Conservation (phyloP, 1,284 basidiomycete species). For the Exobasidium cylindrosporum region DNA sequence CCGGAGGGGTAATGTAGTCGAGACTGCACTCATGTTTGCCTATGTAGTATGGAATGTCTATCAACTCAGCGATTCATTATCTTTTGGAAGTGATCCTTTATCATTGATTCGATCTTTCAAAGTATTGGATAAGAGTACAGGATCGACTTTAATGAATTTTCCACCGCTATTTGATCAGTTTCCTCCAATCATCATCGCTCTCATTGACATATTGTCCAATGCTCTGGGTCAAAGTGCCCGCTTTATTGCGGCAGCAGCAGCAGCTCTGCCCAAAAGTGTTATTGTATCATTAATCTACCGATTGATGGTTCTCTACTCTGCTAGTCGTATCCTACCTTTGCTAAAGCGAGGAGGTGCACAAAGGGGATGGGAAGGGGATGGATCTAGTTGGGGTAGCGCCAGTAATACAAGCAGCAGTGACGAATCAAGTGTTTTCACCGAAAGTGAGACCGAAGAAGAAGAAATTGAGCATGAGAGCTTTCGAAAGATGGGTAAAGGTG, state of each 20-base stretch:
- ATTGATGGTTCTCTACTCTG: constrained; percentile 49
- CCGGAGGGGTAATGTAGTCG: constrained; percentile 51
- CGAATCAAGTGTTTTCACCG: constrained; percentile 17
- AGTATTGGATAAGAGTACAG: constrained; percentile 6
- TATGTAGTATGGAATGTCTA: constrained; percentile 54
- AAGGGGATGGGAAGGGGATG: constrained; percentile 22
- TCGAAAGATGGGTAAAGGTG: background rate
- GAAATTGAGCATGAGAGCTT: constrained; percentile 2
- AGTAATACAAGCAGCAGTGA: constrained; percentile 19
- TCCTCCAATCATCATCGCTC: constrained; percentile 18
- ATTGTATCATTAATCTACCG: constrained; percentile 50
- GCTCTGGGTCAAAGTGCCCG: constrained; percentile 24
- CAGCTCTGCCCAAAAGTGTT: constrained; percentile 45
- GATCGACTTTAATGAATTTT: background rate
- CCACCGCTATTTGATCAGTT: constrained; percentile 20
- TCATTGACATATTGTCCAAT: constrained; percentile 38
- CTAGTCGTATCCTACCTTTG: constrained; percentile 43
- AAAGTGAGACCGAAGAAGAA: constrained; percentile 14
- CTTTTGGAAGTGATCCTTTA: constrained; percentile 48
- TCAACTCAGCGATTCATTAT: constrained; percentile 35
- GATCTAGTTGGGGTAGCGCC: constrained; percentile 15
- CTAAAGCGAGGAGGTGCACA: constrained; percentile 23
- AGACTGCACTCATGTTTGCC: constrained; percentile 51
- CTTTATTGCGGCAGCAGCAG: constrained; percentile 13
- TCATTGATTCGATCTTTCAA: constrained; percentile 51